phyloP scores from a whole-genome alignment of 495 filamentous ascomycete species.

The Penicillium tannophilum region DNA sequence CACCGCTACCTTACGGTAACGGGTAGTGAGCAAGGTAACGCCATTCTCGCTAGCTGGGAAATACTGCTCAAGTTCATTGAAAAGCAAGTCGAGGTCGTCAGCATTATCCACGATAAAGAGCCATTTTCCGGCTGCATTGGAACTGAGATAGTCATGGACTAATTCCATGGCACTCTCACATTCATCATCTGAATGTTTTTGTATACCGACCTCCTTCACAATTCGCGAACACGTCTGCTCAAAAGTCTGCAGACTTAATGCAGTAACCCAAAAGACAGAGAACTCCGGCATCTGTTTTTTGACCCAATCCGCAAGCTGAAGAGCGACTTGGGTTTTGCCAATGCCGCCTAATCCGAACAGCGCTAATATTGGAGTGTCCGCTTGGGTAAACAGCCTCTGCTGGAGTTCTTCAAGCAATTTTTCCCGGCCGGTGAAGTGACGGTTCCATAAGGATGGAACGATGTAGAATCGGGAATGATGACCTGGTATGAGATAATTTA shows the following conservation, averaged over 20 bases:
- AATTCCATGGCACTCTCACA: not conserved
- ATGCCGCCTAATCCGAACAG: conserved; percentile 31
- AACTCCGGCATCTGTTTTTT: conserved; percentile 49
- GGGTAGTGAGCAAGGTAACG: conserved; percentile 31
- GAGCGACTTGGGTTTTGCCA: conserved; percentile 35
- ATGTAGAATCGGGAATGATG: not conserved
- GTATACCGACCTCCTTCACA: not conserved
- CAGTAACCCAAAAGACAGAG: conserved; percentile 13
- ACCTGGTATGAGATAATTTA: not conserved
- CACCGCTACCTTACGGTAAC: conserved; percentile 24
- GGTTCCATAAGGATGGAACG: not conserved
- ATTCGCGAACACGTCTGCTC: conserved; percentile 4
- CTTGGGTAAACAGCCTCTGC: not conserved
- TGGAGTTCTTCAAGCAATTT: not conserved
- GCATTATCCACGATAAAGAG: conserved; percentile 34
- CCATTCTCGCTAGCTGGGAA: conserved; percentile 28
- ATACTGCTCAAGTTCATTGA: conserved; percentile 21
- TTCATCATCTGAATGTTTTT: not conserved
- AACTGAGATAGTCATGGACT: not conserved
- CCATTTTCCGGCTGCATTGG: conserved; percentile 26
- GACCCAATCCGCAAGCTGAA: conserved; percentile 57
- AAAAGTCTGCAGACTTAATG: conserved; percentile 5
- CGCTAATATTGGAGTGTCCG: not conserved
- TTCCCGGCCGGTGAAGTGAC: not conserved
- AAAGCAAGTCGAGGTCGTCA: conserved; percentile 27